These are phyloP conservation scores for Hypoxylon sp. DNA, from an alignment of 2,329 filamentous ascomycete species.

Conservation along the genomic window DNA sequence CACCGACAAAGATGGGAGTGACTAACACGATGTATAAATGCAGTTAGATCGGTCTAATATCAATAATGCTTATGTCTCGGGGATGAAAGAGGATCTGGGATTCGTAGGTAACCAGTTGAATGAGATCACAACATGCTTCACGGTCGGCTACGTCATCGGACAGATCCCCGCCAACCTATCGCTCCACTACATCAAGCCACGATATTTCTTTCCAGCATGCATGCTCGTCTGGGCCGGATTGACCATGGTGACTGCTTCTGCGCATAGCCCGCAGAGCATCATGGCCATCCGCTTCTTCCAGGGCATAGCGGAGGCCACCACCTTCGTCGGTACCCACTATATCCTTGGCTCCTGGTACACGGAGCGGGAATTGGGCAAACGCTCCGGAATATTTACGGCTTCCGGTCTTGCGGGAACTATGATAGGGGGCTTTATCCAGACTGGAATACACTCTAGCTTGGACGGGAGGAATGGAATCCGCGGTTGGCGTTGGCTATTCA, in stretches of 20 bases:
- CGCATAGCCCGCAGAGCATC: constrained; percentile 66
- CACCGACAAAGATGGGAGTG: neutral
- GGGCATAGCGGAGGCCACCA: constrained; percentile 69
- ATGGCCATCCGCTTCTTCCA: constrained; percentile 73
- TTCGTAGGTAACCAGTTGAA: constrained; percentile 66
- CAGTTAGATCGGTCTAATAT: constrained; percentile 67
- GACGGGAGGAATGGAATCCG: constrained; percentile 64
- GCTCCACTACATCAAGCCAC: constrained; percentile 73
- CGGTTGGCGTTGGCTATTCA: constrained; percentile 70
- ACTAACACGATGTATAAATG: constrained; percentile 9
- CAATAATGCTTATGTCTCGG: constrained; percentile 68
- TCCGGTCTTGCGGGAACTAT: constrained; percentile 72
- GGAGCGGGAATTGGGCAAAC: constrained; percentile 71
- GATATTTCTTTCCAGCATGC: constrained; percentile 75
- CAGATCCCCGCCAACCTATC: constrained; percentile 74
- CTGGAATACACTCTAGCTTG: constrained; percentile 62
- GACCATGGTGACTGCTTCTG: constrained; percentile 72
- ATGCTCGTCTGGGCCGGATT: constrained; percentile 75
- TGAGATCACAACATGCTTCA: constrained; percentile 67
- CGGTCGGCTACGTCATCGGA: constrained; percentile 64
- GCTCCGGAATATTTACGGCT: constrained; percentile 72
- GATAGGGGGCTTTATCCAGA: constrained; percentile 74
- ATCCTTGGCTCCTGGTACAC: constrained; percentile 75
- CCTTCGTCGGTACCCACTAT: constrained; percentile 72
- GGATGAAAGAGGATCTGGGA: constrained; percentile 66